phyloP scores from a whole-genome alignment of 139 green algal species.

The Parachlorella kessleri region DNA sequence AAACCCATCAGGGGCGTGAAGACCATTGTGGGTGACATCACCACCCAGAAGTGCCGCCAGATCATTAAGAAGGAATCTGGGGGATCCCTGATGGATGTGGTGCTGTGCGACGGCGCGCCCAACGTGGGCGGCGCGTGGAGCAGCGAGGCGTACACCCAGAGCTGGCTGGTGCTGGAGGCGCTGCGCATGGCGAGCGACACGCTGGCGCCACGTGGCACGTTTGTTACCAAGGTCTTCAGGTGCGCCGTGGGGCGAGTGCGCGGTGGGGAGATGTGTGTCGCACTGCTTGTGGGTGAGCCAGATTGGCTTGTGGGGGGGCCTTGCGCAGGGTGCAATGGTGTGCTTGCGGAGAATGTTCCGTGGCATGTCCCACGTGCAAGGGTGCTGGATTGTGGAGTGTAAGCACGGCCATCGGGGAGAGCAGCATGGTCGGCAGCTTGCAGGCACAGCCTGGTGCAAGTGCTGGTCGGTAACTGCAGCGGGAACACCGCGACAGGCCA shows the following conservation, averaged over 20 bases:
- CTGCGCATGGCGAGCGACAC: slow-evolving; percentile 92
- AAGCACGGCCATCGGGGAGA: too few relatives aligned
- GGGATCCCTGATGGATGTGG: slow-evolving; percentile 86
- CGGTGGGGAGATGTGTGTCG: too few relatives aligned
- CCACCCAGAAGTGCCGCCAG: slow-evolving; percentile 67
- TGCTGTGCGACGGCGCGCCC: slow-evolving; percentile 97
- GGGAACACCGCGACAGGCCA: too few relatives aligned
- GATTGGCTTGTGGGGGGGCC: too few relatives aligned
- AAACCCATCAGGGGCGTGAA: slow-evolving; percentile 85
- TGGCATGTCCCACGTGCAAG: too few relatives aligned
- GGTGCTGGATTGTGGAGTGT: too few relatives aligned
- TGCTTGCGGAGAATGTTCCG: too few relatives aligned
- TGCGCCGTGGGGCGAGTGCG: slow-evolving; percentile 1
- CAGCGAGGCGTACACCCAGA: slow-evolving; percentile 90
- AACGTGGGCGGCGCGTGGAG: slow-evolving; percentile 96
- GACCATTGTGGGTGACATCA: slow-evolving; percentile 95
- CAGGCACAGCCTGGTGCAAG: too few relatives aligned
- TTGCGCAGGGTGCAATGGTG: too few relatives aligned
- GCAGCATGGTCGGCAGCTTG: too few relatives aligned
- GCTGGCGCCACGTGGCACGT: slow-evolving; percentile 86
- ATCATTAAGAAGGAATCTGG: slow-evolving; percentile 80
- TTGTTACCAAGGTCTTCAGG: slow-evolving; percentile 98
- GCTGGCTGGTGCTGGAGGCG: slow-evolving; percentile 90
- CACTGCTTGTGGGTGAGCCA: too few relatives aligned
- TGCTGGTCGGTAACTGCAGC: too few relatives aligned